Evolutionary conservation across 2,329 filamentous ascomycete genomes (phyloP), one percentile per base, ranked within the genome.

Genomic region (Hypoxylon sp.): DNA sequence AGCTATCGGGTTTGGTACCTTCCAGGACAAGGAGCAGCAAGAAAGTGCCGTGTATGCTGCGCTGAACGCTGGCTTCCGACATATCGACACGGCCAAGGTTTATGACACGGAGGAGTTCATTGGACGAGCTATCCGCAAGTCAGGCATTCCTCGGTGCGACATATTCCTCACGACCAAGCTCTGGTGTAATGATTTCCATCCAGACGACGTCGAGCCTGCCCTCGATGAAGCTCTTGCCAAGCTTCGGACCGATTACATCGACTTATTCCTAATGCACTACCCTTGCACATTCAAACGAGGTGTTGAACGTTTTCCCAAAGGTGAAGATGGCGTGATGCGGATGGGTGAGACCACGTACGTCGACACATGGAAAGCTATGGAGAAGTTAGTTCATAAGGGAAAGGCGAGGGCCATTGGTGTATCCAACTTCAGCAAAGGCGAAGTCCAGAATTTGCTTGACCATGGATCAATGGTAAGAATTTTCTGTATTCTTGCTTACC

Each of bases 241-340:
- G 33, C 46, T 67, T 2, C 46, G 46, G 4, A 63, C 53, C 17
- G 46, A 52, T 37, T 67, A 67, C 31, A 17, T 67, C 3, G 64
- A 67, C 29, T 31, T 66, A 9, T 26, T 62, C 5, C 35, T 66
- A 44, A 61, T 62, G 56, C 63, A 66, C 48, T 66, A 66, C 46
- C 63, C 63, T 35, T 46, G 46, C 29, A 66, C 63, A 6, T 66
- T 66, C 37, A 33, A 39, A 26, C 14, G 55, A 14, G 42, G 53
- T 3, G 17, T 31, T 10, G 24, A 47, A 14, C 53, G 57, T 17
- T 42, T 42, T 42, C 37, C 37, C 5, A 42, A 17, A 42, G 37
- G 17, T 42, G 6, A 17, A 14, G 37, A 42, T 42, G 37, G 37
- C 3, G 17, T 14, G 37, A 42, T 42, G 29, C 29, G 9, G 29